A percentile compares a stretch with the other conserved stretches of the same genome.
phyloP scores from a whole-genome alignment of 2,329 filamentous ascomycete genomes.

The Exophiala sp. region DNA sequence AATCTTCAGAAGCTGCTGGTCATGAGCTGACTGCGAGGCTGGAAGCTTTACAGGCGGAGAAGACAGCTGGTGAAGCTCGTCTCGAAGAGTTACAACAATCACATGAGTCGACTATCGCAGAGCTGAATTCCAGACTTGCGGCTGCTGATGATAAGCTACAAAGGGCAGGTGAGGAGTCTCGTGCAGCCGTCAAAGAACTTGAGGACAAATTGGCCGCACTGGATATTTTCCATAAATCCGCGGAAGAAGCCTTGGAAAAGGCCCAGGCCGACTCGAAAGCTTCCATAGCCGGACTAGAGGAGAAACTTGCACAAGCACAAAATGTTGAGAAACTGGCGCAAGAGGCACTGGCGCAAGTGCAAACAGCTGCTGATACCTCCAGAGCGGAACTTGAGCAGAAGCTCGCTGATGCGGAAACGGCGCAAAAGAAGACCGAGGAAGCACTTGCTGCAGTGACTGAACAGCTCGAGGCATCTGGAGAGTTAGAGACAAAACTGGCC shows the following conservation, averaged over 20 bases:
- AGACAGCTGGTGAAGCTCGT: conserved; percentile 1
- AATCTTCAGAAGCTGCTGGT: conserved; percentile 1
- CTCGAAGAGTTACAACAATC: conserved; percentile 5
- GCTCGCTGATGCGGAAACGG: not conserved
- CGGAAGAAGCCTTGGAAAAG: conserved; percentile 8
- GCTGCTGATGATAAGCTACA: not conserved
- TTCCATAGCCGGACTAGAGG: conserved; percentile 3
- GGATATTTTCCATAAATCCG: not conserved
- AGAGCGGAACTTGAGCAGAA: not conserved
- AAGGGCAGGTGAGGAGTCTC: not conserved
- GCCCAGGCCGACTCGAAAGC: conserved; percentile 1
- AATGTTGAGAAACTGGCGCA: conserved; percentile 8
- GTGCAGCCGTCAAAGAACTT: not conserved
- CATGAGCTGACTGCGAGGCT: conserved; percentile 10
- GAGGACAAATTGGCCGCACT: not conserved
- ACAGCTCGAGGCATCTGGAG: not conserved
- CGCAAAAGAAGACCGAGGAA: conserved; percentile 1
- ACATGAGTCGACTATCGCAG: not conserved
- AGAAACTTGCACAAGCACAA: conserved; percentile 6
- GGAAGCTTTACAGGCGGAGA: conserved; percentile 2
- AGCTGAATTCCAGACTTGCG: not conserved
- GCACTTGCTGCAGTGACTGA: not conserved
- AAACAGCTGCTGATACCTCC: conserved; percentile 6
- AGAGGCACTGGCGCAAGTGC: conserved; percentile 5
- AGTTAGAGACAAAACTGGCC: conserved; percentile 2